phyloP scores from a whole-genome alignment of 116 monocot genomes.

The Thalassia testudinum region DNA sequence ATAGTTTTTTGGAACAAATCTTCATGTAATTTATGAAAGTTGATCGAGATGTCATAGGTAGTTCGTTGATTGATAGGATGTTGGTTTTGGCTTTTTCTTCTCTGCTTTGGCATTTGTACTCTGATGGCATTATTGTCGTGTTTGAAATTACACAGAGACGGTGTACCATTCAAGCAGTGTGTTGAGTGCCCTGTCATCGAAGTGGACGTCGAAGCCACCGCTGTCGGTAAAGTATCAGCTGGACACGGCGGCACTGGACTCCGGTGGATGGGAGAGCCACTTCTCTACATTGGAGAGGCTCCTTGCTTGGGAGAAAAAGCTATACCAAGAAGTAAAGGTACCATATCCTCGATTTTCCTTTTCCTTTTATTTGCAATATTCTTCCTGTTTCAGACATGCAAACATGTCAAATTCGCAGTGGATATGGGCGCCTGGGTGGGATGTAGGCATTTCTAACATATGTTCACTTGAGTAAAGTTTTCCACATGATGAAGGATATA shows the following conservation, averaged over 20 bases:
- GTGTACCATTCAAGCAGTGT: slow-evolving; percentile 89
- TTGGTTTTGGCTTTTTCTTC: no score
- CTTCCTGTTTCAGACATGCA: no score
- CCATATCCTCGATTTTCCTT: not conserved
- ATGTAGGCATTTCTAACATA: no score
- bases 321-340: slow-evolving; percentile 98
- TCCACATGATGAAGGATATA: no score
- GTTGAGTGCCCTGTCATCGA: slow-evolving; percentile 65
- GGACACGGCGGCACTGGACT: slow-evolving; percentile 37
- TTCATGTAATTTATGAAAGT: no score
- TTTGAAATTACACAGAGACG: slow-evolving; percentile 48
- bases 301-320: slow-evolving; percentile 98
- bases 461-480: no score
- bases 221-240: slow-evolving; percentile 67
- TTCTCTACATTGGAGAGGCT: slow-evolving; percentile 78
- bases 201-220: slow-evolving; percentile 85
- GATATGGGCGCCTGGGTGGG: no score
- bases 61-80: no score
- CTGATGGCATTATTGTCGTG: not conserved
- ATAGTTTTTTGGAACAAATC: no score
- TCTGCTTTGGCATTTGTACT: not conserved
- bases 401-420: no score
- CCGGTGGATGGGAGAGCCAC: slow-evolving; percentile 51
- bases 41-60: no score
- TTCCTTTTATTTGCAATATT: no score